phyloP scores from a whole-genome alignment of 129 eudicot species.

The Ambrosia artemisiifolia region DNA sequence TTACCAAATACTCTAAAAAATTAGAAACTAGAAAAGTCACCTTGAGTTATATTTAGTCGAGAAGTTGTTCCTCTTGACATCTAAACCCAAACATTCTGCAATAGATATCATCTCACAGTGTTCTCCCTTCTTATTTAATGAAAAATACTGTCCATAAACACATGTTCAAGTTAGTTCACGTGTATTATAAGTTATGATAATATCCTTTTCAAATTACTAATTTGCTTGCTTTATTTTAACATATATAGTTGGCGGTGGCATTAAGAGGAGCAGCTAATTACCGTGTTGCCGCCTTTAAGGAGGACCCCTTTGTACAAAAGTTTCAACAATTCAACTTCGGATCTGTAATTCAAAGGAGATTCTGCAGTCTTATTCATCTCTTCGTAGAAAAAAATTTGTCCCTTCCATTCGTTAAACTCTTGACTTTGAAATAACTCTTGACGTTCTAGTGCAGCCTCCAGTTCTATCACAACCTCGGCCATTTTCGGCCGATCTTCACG shows the following conservation, averaged over 20 bases:
- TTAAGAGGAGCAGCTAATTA: background rate
- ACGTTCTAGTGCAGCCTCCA: background rate
- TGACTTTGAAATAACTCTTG: background rate
- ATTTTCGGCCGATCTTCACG: background rate
- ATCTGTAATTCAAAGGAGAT: slow-evolving; percentile 7
- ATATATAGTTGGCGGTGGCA: too few relatives aligned
- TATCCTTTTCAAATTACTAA: too few relatives aligned
- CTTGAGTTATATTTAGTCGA: background rate
- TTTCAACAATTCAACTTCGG: background rate
- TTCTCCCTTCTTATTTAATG: background rate
- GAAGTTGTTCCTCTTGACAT: background rate
- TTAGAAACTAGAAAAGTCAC: background rate
- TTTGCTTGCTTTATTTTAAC: too few relatives aligned
- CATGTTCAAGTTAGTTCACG: background rate
- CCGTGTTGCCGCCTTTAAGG: slow-evolving; percentile 9
- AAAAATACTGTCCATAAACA: background rate
- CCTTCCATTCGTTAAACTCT: background rate
- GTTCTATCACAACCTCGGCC: background rate
- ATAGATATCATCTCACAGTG: slow-evolving; percentile 2
- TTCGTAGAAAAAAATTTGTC: background rate
- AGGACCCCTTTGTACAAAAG: slow-evolving; percentile 6
- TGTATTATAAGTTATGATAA: too few relatives aligned
- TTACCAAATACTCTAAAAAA: background rate
- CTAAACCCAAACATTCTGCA: background rate
- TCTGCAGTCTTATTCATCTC: background rate